Base-by-base conservation (phyloP, 2,329 filamentous ascomycete genomes). In the Endocalyx cinctus region DNA sequence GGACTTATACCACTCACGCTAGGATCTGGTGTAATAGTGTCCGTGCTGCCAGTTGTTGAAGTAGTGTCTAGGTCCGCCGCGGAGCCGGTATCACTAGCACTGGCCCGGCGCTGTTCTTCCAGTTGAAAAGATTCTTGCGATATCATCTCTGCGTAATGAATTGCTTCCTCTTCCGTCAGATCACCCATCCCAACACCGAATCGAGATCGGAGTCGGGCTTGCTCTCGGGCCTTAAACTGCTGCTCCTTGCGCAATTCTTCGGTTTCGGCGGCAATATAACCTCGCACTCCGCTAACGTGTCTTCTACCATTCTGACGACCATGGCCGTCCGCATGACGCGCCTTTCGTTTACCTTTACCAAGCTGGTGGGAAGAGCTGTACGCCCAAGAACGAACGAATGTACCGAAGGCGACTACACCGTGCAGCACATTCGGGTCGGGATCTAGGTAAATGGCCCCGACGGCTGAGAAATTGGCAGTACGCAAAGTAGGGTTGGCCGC, bases 371-470 rank as follows among this genome's bases (percentile, higher is more conserved):
- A 82, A 8, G 88, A 90, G 57, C 86, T 94, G 56, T 94, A 97
- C 4, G 85, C 82, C 92, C 92, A 98, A 58, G 88, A 97, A 10
- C 87, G 84, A 13, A 98, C 64, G 51, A 90, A 84, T 0, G 84
- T 85, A 10, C 92, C 92, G 31, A 95, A 79, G 1, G 89, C 84
- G 1, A 96, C 81, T 40, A 95, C 79, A 5, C 92, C 92, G 22
- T 90, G 82, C 11, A 98, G 73, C 1, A 84, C 70, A 0, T 87
- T 89, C 16, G 92, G 78, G 50, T 97, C 87, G 0, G 90, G 85
- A 48, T 98, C 92, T 2, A 98, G 71, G 41, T 74, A 82, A 34
- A 97, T 84, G 11, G 88, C 87, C 2, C 88, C 82, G 3, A 87
- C 87, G 17, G 87, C 84, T 42, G 83, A 85, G 48, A 87, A 83